Evolutionary conservation across 2,329 filamentous ascomycete species (phyloP), one percentile per base, ranked within the genome.

Genomic region (Neophaeococcomyces aloes): DNA sequence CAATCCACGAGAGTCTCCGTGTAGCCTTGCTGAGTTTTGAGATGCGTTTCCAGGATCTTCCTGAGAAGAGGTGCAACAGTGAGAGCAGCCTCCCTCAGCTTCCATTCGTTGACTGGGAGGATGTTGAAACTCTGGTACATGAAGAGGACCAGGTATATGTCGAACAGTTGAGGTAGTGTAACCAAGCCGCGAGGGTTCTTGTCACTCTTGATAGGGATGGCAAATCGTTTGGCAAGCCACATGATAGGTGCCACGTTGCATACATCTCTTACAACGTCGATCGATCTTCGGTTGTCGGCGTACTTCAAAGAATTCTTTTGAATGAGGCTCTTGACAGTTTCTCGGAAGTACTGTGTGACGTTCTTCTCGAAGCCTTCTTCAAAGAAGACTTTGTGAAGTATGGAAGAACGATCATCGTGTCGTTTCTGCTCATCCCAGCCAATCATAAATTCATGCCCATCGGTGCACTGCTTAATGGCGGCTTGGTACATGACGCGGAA

Each of bases 171-270:
- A 10, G 68, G 61, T 13, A 69, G 53, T 1, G 67, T 64, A 14
- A 74, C 35, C 6, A 74, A 41, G 2, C 81, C 81, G 51, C 70
- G 74, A 2, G 76, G 74, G 39, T 77, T 74, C 8, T 75, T 66
- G 2, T 61, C 58, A 0, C 75, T 79, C 65, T 84, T 83, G 30
- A 86, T 65, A 0, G 82, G 80, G 3, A 86, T 64, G 38, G 77
- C 75, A 57, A 84, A 82, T 3, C 72, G 70, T 2, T 80, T 67
- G 0, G 74, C 76, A 31, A 83, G 65, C 54, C 75, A 84, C 53
- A 76, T 69, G 3, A 79, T 75, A 4, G 81, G 79, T 0, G 71
- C 73, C 19, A 83, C 62, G 56, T 86, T 86, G 19, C 76, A 79
- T 1, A 86, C 73, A 48, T 85, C 79, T 18, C 79, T 74, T 7